Percentiles rank a stretch among this genome's conserved stretches.
These are phyloP conservation scores for Floccularia luteovirens DNA, from an alignment of 768 basidiomycete species.

Conservation along the genomic window DNA sequence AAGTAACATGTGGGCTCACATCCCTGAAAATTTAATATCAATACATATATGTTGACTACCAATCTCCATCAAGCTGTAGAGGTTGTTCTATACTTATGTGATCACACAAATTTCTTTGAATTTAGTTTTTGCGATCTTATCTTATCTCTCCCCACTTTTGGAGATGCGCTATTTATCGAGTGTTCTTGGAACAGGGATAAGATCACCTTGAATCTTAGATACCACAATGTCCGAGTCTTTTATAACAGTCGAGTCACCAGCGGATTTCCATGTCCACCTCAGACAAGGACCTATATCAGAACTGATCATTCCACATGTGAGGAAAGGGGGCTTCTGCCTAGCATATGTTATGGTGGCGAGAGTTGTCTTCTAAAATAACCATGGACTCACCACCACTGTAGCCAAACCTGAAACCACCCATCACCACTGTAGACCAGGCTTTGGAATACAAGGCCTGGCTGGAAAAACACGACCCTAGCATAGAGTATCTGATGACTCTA, in stretches of 20 bases:
- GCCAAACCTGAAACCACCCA: constrained; percentile 92
- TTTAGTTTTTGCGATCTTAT: no score
- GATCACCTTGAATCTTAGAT: not conserved
- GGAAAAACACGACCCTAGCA: constrained; percentile 62
- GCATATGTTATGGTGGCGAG: constrained; percentile 89
- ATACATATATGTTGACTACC: no score
- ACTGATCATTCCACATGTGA: constrained; percentile 87
- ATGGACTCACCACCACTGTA: constrained; percentile 19
- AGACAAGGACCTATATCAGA: constrained; percentile 78
- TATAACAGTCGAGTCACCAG: constrained; percentile 53
- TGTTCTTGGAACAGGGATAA: no score
- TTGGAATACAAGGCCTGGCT: constrained; percentile 74
- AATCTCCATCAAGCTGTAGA: no score
- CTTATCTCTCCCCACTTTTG: no score
- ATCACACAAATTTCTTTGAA: no score
- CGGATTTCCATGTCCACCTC: constrained; percentile 96
- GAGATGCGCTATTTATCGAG: no score
- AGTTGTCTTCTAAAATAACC: not conserved
- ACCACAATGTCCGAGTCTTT: constrained; percentile 1
- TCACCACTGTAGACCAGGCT: constrained; percentile 76
- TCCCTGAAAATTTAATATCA: no score
- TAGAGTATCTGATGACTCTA: constrained; percentile 92
- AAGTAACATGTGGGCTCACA: no score
- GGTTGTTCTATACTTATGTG: no score
- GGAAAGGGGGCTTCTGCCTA: constrained; percentile 80